Evolutionary conservation across 768 basidiomycete species (phyloP).

Genomic region (Suillus variegatus): DNA sequence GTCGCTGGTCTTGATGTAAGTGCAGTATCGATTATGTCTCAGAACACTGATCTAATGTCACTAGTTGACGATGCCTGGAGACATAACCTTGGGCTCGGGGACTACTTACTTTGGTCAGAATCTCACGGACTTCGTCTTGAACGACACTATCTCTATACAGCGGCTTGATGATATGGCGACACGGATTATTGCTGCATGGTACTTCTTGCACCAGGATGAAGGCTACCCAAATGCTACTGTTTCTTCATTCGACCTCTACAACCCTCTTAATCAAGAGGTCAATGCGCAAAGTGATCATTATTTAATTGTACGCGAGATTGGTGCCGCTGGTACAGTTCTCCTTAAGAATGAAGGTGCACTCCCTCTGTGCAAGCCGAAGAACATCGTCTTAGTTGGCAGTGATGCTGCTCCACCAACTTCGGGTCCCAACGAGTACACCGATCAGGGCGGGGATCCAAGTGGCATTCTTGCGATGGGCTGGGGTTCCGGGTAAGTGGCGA

Average conservation of each 20-base stretch:
- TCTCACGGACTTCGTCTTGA: slow-evolving; percentile 59
- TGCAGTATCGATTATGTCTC: neutral
- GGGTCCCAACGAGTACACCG: slow-evolving; percentile 72
- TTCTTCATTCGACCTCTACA: slow-evolving; percentile 28
- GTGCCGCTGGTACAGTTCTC: slow-evolving; percentile 63
- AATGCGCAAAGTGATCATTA: slow-evolving; percentile 60
- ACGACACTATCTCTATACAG: slow-evolving; percentile 55
- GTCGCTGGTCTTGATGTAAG: slow-evolving; percentile 64
- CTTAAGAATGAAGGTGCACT: slow-evolving; percentile 66
- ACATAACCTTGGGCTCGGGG: slow-evolving; percentile 41
- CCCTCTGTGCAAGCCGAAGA: slow-evolving; percentile 61
- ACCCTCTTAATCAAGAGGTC: slow-evolving; percentile 42
- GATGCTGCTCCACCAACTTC: slow-evolving; percentile 60
- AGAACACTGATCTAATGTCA: neutral
- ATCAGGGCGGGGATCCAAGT: slow-evolving; percentile 56
- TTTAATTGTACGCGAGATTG: slow-evolving; percentile 59
- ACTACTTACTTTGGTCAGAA: slow-evolving; percentile 59
- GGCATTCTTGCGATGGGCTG: slow-evolving; percentile 90
- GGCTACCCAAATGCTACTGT: slow-evolving; percentile 27
- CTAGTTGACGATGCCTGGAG: slow-evolving; percentile 78
- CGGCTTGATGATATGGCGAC: slow-evolving; percentile 74
- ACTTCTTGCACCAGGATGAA: slow-evolving; percentile 35
- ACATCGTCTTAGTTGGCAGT: slow-evolving; percentile 62
- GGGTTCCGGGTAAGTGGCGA: slow-evolving; percentile 65
- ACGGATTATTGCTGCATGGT: slow-evolving; percentile 70